phyloP scores from a whole-genome alignment of 139 green algal species.

The Chlamydomonas sp. region DNA sequence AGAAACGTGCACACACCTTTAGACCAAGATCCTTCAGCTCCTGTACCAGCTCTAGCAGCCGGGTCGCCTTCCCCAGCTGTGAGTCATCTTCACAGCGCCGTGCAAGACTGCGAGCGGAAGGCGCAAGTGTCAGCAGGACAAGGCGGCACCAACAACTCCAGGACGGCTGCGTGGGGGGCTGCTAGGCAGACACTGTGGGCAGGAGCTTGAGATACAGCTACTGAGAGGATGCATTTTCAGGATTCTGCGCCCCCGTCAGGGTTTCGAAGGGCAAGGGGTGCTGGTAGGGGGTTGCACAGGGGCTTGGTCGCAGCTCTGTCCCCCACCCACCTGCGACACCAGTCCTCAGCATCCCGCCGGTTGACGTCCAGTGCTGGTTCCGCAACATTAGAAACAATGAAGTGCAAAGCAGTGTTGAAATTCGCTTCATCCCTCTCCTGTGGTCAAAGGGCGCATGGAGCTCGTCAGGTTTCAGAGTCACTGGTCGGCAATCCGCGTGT shows the following conservation, averaged over 20 bases:
- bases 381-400: background rate
- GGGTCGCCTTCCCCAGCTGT: background rate
- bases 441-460: too few species aligned
- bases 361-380: background rate
- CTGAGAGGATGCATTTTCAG: background rate
- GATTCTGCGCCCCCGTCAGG: too few species aligned
- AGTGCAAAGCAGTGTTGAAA: background rate
- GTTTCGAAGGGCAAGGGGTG: background rate
- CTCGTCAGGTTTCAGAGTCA: too few species aligned
- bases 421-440: background rate
- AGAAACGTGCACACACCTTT: background rate
- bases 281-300: background rate
- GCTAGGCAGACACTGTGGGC: too few species aligned
- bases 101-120: background rate
- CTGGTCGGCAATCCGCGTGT: too few species aligned
- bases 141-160: too few species aligned
- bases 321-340: background rate
- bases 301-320: background rate
- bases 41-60: background rate
- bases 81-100: conserved; percentile 18
- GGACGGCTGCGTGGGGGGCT: too few species aligned
- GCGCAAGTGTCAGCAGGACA: background rate
- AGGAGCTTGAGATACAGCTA: background rate
- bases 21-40: conserved; percentile 3
- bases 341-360: background rate